Evolutionary conservation across 768 basidiomycete genomes (phyloP).

Genomic region (Daedaleopsis nitida): DNA sequence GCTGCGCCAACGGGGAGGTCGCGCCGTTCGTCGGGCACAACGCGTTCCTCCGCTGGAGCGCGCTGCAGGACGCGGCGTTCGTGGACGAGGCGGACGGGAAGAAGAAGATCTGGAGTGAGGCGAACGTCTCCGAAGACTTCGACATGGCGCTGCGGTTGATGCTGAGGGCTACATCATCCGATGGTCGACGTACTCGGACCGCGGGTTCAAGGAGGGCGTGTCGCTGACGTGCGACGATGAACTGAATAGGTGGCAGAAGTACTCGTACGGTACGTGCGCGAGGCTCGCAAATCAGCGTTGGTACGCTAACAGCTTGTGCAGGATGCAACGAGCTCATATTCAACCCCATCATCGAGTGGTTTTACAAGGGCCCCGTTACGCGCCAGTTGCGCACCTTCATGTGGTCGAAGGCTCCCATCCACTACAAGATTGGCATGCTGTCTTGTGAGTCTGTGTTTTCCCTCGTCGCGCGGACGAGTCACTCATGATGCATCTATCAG

Average conservation of each 20-base stretch:
- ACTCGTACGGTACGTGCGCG: constrained; percentile 60
- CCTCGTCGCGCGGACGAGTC: no score
- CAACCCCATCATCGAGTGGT: constrained; percentile 81
- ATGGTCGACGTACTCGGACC: constrained; percentile 84
- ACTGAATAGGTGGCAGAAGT: constrained; percentile 91
- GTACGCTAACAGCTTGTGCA: constrained; percentile 22
- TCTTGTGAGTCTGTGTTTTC: constrained; percentile 49
- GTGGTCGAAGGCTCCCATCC: constrained; percentile 76
- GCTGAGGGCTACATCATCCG: constrained; percentile 73
- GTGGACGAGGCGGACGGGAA: constrained; percentile 64
- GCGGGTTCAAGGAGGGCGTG: constrained; percentile 91
- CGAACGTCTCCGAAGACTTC: constrained; percentile 82
- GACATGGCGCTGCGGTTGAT: constrained; percentile 75
- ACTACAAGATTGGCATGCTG: constrained; percentile 83
- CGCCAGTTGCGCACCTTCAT: constrained; percentile 76
- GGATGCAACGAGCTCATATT: constrained; percentile 82
- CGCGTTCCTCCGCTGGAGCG: constrained; percentile 88
- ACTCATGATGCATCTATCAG: constrained; percentile 14
- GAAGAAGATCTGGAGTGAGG: constrained; percentile 81
- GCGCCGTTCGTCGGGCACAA: constrained; percentile 88
- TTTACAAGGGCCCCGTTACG: constrained; percentile 78
- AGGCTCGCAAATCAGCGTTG: background rate
- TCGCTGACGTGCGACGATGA: constrained; percentile 89
- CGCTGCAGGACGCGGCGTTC: constrained; percentile 84
- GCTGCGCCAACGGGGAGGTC: constrained; percentile 79